These are phyloP conservation scores for Teratosphaeria zuluensis DNA, from an alignment of 2,329 filamentous ascomycete genomes.

Conservation along the genomic window DNA sequence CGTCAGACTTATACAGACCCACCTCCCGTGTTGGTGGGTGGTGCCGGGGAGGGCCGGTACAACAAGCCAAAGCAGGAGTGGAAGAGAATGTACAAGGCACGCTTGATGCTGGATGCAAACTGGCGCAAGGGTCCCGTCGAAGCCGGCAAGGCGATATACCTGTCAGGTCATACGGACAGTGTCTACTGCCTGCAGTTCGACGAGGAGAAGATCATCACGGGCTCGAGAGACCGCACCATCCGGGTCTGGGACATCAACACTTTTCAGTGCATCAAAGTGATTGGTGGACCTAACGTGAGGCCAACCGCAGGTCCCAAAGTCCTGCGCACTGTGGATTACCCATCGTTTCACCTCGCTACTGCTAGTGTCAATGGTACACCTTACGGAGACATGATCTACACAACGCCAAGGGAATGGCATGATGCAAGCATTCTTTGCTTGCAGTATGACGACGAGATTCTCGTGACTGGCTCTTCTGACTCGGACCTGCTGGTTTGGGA, in stretches of 20 bases:
- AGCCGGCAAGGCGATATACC: slow-evolving; percentile 71
- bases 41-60: slow-evolving; percentile 40
- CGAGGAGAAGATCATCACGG: slow-evolving; percentile 94
- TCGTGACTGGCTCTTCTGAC: slow-evolving; percentile 93
- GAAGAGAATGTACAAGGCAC: slow-evolving; percentile 74
- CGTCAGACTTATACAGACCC: slow-evolving; percentile 36
- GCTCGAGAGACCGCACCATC: slow-evolving; percentile 89
- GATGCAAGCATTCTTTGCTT: slow-evolving; percentile 88
- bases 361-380: slow-evolving; percentile 39
- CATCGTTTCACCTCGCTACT: slow-evolving; percentile 28
- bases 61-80: slow-evolving; percentile 60
- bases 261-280: slow-evolving; percentile 72
- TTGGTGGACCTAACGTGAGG: slow-evolving; percentile 62
- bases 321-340: slow-evolving; percentile 33
- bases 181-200: slow-evolving; percentile 98
- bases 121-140: slow-evolving; percentile 59
- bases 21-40: slow-evolving; percentile 38
- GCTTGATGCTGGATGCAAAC: slow-evolving; percentile 62
- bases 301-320: slow-evolving; percentile 37
- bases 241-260: slow-evolving; percentile 93
- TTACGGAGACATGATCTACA: slow-evolving; percentile 38
- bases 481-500: slow-evolving; percentile 86
- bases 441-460: slow-evolving; percentile 84
- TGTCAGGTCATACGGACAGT: slow-evolving; percentile 88
- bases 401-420: slow-evolving; percentile 53